A percentile compares a stretch with the other conserved stretches of the same genome.
These are phyloP conservation scores for Chlorella ohadii DNA, from an alignment of 139 green algal species.

Conservation along the genomic window DNA sequence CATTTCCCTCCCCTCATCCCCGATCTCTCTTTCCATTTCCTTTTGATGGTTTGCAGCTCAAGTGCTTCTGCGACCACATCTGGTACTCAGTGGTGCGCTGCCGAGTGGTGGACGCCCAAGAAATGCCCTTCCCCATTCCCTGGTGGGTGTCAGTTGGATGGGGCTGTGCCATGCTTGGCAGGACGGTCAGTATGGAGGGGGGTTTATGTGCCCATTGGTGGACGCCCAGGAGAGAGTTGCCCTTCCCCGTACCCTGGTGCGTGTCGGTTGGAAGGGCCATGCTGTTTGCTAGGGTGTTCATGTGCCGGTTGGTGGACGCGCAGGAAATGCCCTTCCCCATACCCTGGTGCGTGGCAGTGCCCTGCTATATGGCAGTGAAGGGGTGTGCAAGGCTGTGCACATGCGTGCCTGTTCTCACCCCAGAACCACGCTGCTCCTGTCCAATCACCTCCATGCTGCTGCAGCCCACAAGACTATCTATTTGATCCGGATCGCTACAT, in stretches of 20 bases:
- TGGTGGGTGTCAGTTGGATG: slow-evolving; percentile 31
- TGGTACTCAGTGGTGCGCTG: slow-evolving; percentile 45
- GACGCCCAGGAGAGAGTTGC: too few species aligned
- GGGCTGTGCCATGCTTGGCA: too few species aligned
- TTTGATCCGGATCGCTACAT: slow-evolving; percentile 2
- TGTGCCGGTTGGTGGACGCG: too few species aligned
- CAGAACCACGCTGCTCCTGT: neutral
- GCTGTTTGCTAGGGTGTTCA: too few species aligned
- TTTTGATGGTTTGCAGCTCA: slow-evolving; percentile 48
- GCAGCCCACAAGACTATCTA: slow-evolving; percentile 29
- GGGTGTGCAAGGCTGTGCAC: neutral
- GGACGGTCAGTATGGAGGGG: too few species aligned
- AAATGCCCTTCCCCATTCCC: slow-evolving; percentile 40
- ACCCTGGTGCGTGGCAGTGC: slow-evolving; percentile 26
- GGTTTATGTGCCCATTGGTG: too few species aligned
- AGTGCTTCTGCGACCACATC: slow-evolving; percentile 58
- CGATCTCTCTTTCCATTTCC: too few species aligned
- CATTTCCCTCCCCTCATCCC: too few species aligned
- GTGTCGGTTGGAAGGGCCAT: too few species aligned
- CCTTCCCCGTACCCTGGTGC: too few species aligned
- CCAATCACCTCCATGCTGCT: neutral
- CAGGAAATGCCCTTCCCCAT: slow-evolving; percentile 43
- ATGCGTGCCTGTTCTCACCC: neutral
- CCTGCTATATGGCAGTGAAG: too few species aligned
- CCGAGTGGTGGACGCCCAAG: slow-evolving; percentile 40